Base-by-base conservation (phyloP, 306 rosid species). In the Alnus glutinosa region DNA sequence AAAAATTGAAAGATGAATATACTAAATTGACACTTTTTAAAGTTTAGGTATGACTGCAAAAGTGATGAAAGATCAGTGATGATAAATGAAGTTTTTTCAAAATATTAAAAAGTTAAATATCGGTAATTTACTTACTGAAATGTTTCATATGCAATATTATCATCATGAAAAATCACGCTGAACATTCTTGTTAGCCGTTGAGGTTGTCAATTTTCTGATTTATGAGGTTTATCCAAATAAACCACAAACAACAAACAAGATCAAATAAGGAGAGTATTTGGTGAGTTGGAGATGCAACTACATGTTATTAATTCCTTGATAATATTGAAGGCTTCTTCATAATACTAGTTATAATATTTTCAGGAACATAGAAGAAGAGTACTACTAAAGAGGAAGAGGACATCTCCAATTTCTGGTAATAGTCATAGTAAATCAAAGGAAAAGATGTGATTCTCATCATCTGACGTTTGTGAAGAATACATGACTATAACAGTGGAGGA, bases 141-240 rank as follows among this genome's bases (percentile, higher is more conserved):
- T 44, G 37, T 70, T 70, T 8, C 54, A 51, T 55, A 1, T 77
- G 79, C 75, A 77, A 79, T 82, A 30, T 39, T 66, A 64, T 28
- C 39, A 2, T 28, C 78, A 77, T 32, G 19, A 51, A 15, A 58
- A 12, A 16, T 71, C 63, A 36, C 5, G 9, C 4, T 13, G 8
- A 4, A 5, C 2, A 9, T 50, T 82, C 7, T 8, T 81, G 5
- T 82, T 78, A 1, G 55, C 10, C 2, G 14, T 34, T 48, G 82
- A 77, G 55, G 78, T 82, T 16, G 44, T 72, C 9, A 77, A 73
- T 36, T 82, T 77, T 58, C 11, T 82, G 36, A 44, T 82, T 0
- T 82, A 77, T 36, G 81, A 82, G 77, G 75, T 49, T 39, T 11
- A 44, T 47, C 78, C 82, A 1, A 10, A 49, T 2, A 77, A 69